phyloP scores from a whole-genome alignment of 2,329 filamentous ascomycete species.

The Cercospora sp. region DNA sequence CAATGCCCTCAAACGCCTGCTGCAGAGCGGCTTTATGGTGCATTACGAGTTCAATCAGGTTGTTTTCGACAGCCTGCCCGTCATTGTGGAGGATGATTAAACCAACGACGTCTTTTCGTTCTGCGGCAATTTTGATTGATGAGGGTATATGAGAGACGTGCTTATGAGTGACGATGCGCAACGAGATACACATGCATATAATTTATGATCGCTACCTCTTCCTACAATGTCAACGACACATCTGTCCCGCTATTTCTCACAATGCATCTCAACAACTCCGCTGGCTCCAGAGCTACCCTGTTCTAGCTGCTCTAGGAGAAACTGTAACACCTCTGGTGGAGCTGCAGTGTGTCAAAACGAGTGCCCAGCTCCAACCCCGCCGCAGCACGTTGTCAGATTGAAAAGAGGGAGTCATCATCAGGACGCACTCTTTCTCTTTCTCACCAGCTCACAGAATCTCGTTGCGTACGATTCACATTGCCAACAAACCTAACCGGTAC shows the following conservation, averaged over 20 bases:
- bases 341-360: not conserved
- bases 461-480: not conserved
- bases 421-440: not conserved
- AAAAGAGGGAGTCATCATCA: not conserved
- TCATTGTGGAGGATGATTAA: constrained; percentile 36
- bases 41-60: constrained; percentile 65
- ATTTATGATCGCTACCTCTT: not conserved
- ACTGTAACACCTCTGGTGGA: constrained; percentile 16
- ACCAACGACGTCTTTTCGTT: not conserved
- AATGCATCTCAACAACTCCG: not conserved
- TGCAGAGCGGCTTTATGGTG: constrained; percentile 62
- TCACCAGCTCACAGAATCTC: not conserved
- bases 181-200: not conserved
- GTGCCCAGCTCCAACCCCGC: constrained; percentile 2
- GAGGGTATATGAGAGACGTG: constrained; percentile 1
- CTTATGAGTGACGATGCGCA: not conserved
- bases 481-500: constrained; percentile 16
- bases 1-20: constrained; percentile 60
- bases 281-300: not conserved
- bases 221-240: not conserved
- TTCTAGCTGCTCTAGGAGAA: constrained; percentile 5
- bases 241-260: not conserved
- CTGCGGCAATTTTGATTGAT: not conserved
- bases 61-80: constrained; percentile 60
- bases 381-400: not conserved